phyloP scores from a whole-genome alignment of 495 filamentous ascomycete genomes.

The Friedmanniomyces simplex region DNA sequence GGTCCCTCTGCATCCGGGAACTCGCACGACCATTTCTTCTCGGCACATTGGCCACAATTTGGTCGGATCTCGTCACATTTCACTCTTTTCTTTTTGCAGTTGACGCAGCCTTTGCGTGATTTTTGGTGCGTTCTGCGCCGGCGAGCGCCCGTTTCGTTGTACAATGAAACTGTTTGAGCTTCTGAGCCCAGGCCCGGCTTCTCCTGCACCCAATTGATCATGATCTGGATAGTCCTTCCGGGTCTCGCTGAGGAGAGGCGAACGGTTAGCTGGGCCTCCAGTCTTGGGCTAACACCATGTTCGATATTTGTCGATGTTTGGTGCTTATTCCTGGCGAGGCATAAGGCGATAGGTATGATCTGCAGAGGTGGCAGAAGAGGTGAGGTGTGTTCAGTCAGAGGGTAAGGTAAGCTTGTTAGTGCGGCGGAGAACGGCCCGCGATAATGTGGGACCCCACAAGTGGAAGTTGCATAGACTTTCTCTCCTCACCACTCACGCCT shows the following conservation, averaged over 20 bases:
- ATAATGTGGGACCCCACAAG: neutral
- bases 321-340: neutral
- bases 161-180: neutral
- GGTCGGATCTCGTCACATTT: slow-evolving; percentile 18
- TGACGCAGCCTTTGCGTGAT: slow-evolving; percentile 13
- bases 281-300: neutral
- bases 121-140: slow-evolving; percentile 14
- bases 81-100: slow-evolving; percentile 7
- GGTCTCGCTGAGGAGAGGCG: too few relatives aligned
- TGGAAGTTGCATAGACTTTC: neutral
- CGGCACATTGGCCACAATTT: slow-evolving; percentile 1
- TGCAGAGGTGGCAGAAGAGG: neutral
- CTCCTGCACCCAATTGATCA: neutral
- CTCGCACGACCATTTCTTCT: neutral
- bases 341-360: neutral
- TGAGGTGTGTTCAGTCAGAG: neutral
- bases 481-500: neutral
- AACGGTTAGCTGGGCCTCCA: neutral
- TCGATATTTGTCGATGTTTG: too few relatives aligned
- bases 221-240: neutral
- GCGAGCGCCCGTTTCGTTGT: slow-evolving; percentile 6
- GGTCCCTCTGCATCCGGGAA: neutral
- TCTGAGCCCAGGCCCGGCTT: neutral
- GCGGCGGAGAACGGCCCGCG: neutral
- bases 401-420: neutral